Conservation (phyloP, 176 grass and related monocot species). For the Zea mays region DNA sequence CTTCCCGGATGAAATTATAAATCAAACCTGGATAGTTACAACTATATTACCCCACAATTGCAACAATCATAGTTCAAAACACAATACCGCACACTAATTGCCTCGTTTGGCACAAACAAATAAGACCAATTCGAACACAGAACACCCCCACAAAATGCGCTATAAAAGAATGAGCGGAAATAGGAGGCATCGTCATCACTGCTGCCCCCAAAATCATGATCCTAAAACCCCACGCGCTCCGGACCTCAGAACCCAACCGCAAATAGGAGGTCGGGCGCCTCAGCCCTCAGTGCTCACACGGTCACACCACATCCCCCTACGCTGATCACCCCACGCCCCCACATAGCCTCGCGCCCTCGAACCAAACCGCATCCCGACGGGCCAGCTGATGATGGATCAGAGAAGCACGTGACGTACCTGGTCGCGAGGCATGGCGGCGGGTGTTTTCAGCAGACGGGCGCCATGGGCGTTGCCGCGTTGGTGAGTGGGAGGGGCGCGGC, state of each 20-base stretch:
- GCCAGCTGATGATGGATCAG: not conserved
- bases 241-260: not conserved
- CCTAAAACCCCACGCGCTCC: too few relatives aligned
- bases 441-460: not conserved
- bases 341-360: not conserved
- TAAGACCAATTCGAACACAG: not conserved
- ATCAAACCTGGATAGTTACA: not conserved
- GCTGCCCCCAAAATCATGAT: not conserved
- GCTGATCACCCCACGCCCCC: not conserved
- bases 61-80: not conserved
- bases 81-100: not conserved
- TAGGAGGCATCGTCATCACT: not conserved
- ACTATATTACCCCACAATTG: not conserved
- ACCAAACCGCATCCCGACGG: not conserved
- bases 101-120: not conserved
- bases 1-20: not conserved
- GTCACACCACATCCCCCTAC: not conserved
- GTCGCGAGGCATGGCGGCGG: not conserved
- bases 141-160: not conserved
- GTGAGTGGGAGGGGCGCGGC: not conserved
- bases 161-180: not conserved
- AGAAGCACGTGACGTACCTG: slow-evolving; percentile 19
- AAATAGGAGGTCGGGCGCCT: not conserved
- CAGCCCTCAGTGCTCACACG: not conserved
- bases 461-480: not conserved